Base-by-base conservation (phyloP, 768 basidiomycete species). In the Boletus rex-veris region DNA sequence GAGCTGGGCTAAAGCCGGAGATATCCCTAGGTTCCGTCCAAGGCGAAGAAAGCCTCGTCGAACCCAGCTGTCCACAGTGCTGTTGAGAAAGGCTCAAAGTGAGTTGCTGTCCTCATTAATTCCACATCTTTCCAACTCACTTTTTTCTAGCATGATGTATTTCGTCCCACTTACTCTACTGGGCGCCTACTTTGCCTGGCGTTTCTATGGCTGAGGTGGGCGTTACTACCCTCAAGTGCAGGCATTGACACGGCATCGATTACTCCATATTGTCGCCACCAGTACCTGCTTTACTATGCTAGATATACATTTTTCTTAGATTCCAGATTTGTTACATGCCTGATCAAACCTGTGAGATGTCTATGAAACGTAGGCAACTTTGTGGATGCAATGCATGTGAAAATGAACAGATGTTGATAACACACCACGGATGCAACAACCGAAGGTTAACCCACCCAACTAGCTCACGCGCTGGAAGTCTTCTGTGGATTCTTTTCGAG, bases 181-280 rank as follows among this genome's bases (percentile, higher is more conserved):
- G 43, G 90, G 81, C 57, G 93, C 80, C 45, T 95, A 92, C 83
- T 88, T 96, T 62, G 93, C 84, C 45, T 96, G 85, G 84, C 82
- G 91, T 58, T 85, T 78, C 73, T 92, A 92, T 71, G 70, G 57
- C 57, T 69, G 56, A 71, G 50, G 26, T 37, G 36, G 46, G 33
- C 12, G 9, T 18, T 21, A 28, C 18, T 11, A 18, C 45, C 12
- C 7, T 45, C 12, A 16, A 26, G 31, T 18, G 16, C 42, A 57
- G 43, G 24, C 19, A 45, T 46, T 28, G 46, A 35, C 35, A 3
- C 36, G 48, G 43, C 52, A 31, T 28, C 26, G 26, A 18, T 28
- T 50, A 47, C n/a, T 44, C 15, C 47, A 55, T 68, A 53, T 38
- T 42, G 53, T 58, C 55, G 52, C 42, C 19, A 21, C 37, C n/a